phyloP scores from a whole-genome alignment of 2,329 filamentous ascomycete species.

The Fusarium pilosicola region DNA sequence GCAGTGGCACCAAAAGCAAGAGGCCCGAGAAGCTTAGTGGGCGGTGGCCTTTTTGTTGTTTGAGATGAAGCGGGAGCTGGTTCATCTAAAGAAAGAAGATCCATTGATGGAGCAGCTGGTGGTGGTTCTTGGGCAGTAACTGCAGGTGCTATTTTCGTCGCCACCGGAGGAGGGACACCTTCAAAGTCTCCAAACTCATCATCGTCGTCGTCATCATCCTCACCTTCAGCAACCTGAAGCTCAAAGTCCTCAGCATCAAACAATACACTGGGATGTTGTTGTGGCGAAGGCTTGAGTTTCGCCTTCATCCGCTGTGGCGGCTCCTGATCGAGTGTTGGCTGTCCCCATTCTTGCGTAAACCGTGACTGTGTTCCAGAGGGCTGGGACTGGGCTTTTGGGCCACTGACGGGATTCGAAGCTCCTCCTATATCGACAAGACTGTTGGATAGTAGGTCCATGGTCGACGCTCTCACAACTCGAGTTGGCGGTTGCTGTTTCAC shows the following conservation, averaged over 20 bases:
- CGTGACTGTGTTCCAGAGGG: conserved; percentile 5
- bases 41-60: conserved; percentile 39
- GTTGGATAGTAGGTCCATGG: conserved; percentile 64
- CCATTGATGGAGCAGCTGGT: conserved; percentile 47
- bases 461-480: conserved; percentile 57
- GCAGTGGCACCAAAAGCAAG: conserved; percentile 45
- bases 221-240: conserved; percentile 51
- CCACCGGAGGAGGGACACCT: conserved; percentile 47
- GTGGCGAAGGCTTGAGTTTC: conserved; percentile 35
- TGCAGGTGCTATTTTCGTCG: conserved; percentile 5
- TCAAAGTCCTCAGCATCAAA: conserved; percentile 73
- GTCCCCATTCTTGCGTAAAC: conserved; percentile 22
- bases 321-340: conserved; percentile 1
- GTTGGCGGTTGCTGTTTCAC: conserved; percentile 25
- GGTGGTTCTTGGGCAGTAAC: conserved; percentile 30
- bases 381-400: conserved; percentile 16
- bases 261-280: conserved; percentile 64
- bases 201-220: conserved; percentile 59
- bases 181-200: conserved; percentile 69
- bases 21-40: conserved; percentile 46
- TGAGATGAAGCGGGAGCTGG: conserved; percentile 35
- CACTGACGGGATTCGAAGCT: background rate
- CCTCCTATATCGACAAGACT: conserved; percentile 56
- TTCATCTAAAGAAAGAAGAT: conserved; percentile 55
- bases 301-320: conserved; percentile 30